Evolutionary conservation across 2,329 filamentous ascomycete species (phyloP).

Genomic region (Nothomitra cinnamomea): DNA sequence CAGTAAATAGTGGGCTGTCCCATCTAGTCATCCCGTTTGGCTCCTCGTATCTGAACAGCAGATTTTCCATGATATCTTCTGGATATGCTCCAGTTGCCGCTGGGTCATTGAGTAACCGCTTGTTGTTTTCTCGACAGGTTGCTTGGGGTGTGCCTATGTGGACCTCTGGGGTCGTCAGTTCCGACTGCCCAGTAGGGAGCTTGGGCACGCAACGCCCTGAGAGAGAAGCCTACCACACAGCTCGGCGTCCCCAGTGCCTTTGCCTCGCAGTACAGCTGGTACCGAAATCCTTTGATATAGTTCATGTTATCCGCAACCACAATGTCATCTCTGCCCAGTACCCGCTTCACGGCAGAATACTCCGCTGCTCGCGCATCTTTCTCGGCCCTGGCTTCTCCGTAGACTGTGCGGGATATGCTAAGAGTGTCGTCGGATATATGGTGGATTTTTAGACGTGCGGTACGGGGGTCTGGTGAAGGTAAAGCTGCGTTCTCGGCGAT

Average conservation of each 20-base stretch:
- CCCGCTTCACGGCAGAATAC: constrained; percentile 63
- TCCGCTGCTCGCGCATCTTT: constrained; percentile 66
- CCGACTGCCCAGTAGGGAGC: neutral
- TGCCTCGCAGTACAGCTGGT: constrained; percentile 71
- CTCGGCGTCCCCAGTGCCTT: constrained; percentile 62
- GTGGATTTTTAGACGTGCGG: constrained; percentile 44
- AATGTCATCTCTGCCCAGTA: constrained; percentile 53
- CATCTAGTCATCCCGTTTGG: constrained; percentile 72
- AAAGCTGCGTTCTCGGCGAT: constrained; percentile 7
- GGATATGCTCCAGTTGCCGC: constrained; percentile 25
- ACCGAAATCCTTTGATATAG: constrained; percentile 82
- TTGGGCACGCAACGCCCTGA: neutral
- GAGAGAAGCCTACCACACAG: constrained; percentile 40
- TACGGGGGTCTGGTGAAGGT: constrained; percentile 21
- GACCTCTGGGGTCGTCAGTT: constrained; percentile 25
- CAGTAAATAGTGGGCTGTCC: constrained; percentile 69
- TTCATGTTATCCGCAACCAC: constrained; percentile 68
- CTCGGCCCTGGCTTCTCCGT: constrained; percentile 61
- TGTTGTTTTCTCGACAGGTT: constrained; percentile 41
- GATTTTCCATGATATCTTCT: constrained; percentile 52
- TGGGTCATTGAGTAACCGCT: constrained; percentile 31
- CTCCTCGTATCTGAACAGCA: constrained; percentile 71
- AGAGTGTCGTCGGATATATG: constrained; percentile 58
- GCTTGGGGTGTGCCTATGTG: constrained; percentile 32
- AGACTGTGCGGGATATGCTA: constrained; percentile 51